Base-by-base conservation (phyloP, 2,329 filamentous ascomycete genomes). In the Fusarium lyarnte region DNA sequence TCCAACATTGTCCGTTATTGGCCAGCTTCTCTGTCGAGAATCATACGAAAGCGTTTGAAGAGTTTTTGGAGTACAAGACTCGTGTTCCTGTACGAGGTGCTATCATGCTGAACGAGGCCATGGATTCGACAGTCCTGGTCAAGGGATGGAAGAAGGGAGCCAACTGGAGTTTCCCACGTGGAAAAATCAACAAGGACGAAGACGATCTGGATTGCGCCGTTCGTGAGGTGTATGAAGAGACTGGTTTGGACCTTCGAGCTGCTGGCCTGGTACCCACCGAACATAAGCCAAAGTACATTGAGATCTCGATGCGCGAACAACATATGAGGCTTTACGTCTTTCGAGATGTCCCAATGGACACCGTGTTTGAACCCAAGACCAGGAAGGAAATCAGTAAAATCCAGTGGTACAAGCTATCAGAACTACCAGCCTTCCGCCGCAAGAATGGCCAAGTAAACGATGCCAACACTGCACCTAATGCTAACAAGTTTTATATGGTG, bases 171-270 rank as follows among this genome's bases (percentile, higher is more conserved):
- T 99, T 99, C 66, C 96, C 96, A 0, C 87, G 95, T 55, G 97
- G 96, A 42, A 99, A 99, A 84, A 98, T 99, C 83, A 98, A 98
- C 85, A 97, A 97, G 83, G 94, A 97, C 77, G 96, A 99, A 81
- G 91, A 93, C 66, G 95, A 99, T 78, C 83, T 98, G 62, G 94
- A 96, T 79, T 99, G 97, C 81, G 96, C 97, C 29, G 88, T 98
- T 57, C 90, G 96, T 57, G 96, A 99, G 79, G 95, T 97, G 8
- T 96, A 95, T 79, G 96, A 99, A 81, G 96, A 99, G 84, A 99
- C 96, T 0, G 96, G 96, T 2, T 94, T 93, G 76, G 94, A 99
- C 79, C 86, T 97, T 58, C 87, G 87, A 36, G 87, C 87, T 38
- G 92, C 95, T 29, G 93, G 93, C 7, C 83, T 98, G 47, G 91